Conservation (phyloP, 2,329 filamentous ascomycete genomes). For the Tolypocladium inflatum region DNA sequence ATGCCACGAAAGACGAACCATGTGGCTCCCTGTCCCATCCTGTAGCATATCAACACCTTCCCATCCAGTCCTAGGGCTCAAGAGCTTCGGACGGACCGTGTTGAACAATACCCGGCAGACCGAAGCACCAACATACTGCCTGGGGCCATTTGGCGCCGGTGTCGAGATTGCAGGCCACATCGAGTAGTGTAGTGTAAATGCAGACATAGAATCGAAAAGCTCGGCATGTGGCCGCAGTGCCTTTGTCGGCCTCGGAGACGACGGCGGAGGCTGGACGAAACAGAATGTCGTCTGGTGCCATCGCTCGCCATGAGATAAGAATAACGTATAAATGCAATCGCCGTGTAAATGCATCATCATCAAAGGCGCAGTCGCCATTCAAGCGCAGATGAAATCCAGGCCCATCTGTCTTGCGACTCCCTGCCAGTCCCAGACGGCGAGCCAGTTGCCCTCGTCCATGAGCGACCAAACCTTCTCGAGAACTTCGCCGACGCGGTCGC, state of each 20-base stretch:
- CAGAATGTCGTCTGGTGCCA: not conserved
- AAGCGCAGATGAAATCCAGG: constrained; percentile 46
- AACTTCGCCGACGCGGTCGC: constrained; percentile 41
- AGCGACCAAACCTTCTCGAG: constrained; percentile 50
- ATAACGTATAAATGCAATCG: not conserved
- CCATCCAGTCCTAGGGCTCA: not conserved
- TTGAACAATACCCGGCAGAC: not conserved
- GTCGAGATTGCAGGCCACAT: not conserved
- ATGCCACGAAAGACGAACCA: not conserved
- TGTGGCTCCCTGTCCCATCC: not conserved
- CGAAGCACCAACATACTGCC: not conserved
- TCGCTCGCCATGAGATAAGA: not conserved
- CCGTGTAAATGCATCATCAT: not conserved
- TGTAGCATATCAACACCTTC: not conserved
- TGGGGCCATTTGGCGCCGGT: not conserved
- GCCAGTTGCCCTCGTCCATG: constrained; percentile 49
- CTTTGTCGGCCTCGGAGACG: not conserved
- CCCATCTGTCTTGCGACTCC: constrained; percentile 40
- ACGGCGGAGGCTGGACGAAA: not conserved
- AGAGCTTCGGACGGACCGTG: not conserved
- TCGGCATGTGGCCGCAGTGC: not conserved
- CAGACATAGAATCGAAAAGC: not conserved
- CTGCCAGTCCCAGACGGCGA: constrained; percentile 56
- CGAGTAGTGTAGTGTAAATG: not conserved
- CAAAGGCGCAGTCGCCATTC: constrained; percentile 1